Evolutionary conservation across 2,329 filamentous ascomycete genomes (phyloP), one percentile per base, ranked within the genome.

Genomic region (Fusarium coffeatum): DNA sequence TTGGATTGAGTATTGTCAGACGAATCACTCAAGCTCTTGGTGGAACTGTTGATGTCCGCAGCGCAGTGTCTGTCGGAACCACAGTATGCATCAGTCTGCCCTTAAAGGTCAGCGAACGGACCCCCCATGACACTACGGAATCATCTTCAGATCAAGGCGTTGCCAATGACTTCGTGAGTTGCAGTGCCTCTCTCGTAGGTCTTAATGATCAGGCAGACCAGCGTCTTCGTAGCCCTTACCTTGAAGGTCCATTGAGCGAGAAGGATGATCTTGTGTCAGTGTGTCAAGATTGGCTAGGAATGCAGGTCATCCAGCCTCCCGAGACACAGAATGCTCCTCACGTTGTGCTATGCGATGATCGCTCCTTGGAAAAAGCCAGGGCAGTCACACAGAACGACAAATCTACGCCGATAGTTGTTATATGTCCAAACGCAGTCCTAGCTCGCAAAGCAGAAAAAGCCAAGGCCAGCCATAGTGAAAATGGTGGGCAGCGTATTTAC

Each of bases 101-200:
- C 6, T 6, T 59, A 1, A 23, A 55, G 6, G 6, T 42, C 3
- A 37, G 28, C 18, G 15, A 28, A 6, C 2, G 6, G 8, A 2
- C 5, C 1, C 8, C 10, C 5, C 3, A 30, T 2, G 23, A 8
- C 6, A 10, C 15, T 37, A 18, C 9, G 2, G 32, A 37, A 16
- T 37, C 16, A 0, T 9, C 9, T 37, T 6, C 5, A 4, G 32
- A 37, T 2, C 5, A 6, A 37, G 0, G 4, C 0, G n/a, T 2
- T 9, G 15, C 6, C 13, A 23, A 25, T 3, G 16, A 18, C 1
- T 3, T 54, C 1, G n/a, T 7, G 3, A 40, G 15, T 6, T 11
- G 13, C 1, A 25, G 1, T 3, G 8, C 37, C 1, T 54, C 12
- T 4, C 1, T 55, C 1, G 1, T 46, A 2, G 56, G 56, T 1